Conservation (phyloP, 352 stramenopile genomes). For the Phytopythium cucurbitacearum region DNA sequence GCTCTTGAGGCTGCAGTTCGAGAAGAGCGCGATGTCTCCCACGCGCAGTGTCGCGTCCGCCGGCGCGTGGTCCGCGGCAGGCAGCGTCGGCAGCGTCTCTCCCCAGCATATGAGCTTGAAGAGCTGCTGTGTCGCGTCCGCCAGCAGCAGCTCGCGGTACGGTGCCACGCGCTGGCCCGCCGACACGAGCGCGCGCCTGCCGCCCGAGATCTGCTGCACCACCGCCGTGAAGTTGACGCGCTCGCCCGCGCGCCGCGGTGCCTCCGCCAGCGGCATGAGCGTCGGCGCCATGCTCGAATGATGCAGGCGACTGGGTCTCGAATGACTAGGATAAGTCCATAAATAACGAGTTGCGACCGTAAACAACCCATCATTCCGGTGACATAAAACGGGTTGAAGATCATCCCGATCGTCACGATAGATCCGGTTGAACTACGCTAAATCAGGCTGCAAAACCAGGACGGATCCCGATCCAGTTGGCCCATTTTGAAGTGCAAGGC, state of each 20-base stretch:
- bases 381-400: too few species aligned
- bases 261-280: conserved; percentile 17
- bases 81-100: conserved; percentile 31
- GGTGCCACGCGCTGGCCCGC: conserved; percentile 21
- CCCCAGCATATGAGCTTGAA: conserved; percentile 58
- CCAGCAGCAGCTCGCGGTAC: conserved; percentile 45
- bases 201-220: conserved; percentile 39
- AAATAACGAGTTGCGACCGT: too few species aligned
- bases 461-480: background rate
- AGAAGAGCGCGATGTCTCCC: conserved; percentile 60
- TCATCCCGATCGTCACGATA: too few species aligned
- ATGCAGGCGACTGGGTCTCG: too few species aligned
- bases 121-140: conserved; percentile 38
- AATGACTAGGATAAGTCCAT: too few species aligned
- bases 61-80: conserved; percentile 24
- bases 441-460: background rate
- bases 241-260: conserved; percentile 17
- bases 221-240: conserved; percentile 39
- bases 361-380: too few species aligned
- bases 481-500: conserved; percentile 3
- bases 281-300: conserved; percentile 2
- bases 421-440: too few species aligned
- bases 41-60: conserved; percentile 29
- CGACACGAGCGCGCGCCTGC: conserved; percentile 23
- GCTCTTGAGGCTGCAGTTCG: conserved; percentile 32